Evolutionary conservation across 2,329 filamentous ascomycete genomes (phyloP), one percentile per base, ranked within the genome.

Genomic region (Hymenoscyphus scutula): DNA sequence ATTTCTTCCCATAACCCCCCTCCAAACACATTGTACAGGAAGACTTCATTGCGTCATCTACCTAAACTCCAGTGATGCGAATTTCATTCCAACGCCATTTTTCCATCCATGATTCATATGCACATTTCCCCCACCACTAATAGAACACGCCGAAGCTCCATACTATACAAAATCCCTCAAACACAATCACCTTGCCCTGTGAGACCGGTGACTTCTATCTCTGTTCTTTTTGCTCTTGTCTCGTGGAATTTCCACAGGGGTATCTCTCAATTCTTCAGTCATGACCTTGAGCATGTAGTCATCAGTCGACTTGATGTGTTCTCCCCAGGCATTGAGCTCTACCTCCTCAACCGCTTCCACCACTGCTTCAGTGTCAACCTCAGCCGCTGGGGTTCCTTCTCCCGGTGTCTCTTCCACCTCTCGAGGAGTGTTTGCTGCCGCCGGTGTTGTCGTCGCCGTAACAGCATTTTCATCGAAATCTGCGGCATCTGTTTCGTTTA

Each of bases 401-500:
- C 77, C 72, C 69, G 84, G 83, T 8, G 82, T 85, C 1, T 70
- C 65, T 0, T 38, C 56, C 15, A 62, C 69, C 34, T 73, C 71
- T 23, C 62, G 61, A 41, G 72, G 72, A 38, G 72, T 74, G 23
- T 64, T 72, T 38, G 62, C 53, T 3, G 65, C 72, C 23, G 69
- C 69, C 45, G 69, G 73, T 13, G 71, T 73, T 53, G 67, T 67
- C 27, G 68, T 67, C 15, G 69, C 67, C 32, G 69, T 74, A 32
- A 72, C 61, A 17, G 82, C 77, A 74, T 85, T 84, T 71, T 93
- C 90, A 2, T 87, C 87, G 68, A 96, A 96, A 72, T 96, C 92
- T 4, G 86, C 90, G 54, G 93, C 91, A 69, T 96, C 92, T 27
- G 90, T 89, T 70, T 91, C 87, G 55, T 88, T 84, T 15, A 95